Conservation (phyloP, 495 filamentous ascomycete genomes). For the Arthonia radiata region DNA sequence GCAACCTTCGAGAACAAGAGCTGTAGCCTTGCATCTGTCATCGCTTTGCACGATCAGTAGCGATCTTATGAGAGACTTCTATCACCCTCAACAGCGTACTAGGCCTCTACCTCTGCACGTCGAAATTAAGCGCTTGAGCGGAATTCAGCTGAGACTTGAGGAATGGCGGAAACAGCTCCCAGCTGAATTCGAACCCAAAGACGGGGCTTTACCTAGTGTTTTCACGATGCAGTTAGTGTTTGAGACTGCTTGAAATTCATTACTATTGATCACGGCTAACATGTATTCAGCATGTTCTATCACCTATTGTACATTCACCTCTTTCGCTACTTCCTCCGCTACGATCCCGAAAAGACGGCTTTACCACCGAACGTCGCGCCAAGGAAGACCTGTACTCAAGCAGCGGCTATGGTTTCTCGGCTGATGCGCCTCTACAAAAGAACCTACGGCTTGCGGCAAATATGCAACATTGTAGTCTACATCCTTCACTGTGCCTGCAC, state of each 20-base stretch:
- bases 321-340: conserved; percentile 89
- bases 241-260: too few species aligned
- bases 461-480: conserved; percentile 88
- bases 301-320: conserved; percentile 91
- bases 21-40: conserved; percentile 60
- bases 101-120: conserved; percentile 36
- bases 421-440: conserved; percentile 82
- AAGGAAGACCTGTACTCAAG: conserved; percentile 69
- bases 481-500: conserved; percentile 85
- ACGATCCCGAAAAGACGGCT: conserved; percentile 53
- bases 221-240: conserved; percentile 88
- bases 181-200: conserved; percentile 66
- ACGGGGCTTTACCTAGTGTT: conserved; percentile 67
- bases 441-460: conserved; percentile 69
- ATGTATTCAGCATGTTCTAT: conserved; percentile 61
- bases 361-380: conserved; percentile 76
- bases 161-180: conserved; percentile 76
- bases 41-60: conserved; percentile 78
- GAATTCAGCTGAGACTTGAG: conserved; percentile 74
- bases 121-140: conserved; percentile 83
- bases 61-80: conserved; percentile 74
- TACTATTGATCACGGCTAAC: conserved; percentile 15
- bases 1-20: conserved; percentile 63
- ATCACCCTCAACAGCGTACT: conserved; percentile 45
- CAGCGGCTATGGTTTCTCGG: conserved; percentile 72